Base-by-base conservation (phyloP, 1,284 basidiomycete species). In the Lignosus rhinocerotis region DNA sequence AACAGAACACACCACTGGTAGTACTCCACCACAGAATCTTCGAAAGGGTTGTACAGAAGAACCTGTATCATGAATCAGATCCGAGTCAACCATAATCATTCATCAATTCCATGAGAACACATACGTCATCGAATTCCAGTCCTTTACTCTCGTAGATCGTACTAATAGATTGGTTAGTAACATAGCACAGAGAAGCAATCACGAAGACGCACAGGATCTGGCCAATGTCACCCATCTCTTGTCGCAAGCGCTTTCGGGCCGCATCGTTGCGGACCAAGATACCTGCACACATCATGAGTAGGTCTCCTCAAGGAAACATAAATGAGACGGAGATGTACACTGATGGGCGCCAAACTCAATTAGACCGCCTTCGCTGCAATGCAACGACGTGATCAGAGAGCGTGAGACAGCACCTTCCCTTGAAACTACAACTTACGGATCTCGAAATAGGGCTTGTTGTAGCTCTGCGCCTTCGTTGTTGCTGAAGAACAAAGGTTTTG, bases 121-220 rank as follows among this genome's bases (percentile, higher is more conserved):
- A 55, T 59, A 87, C 86, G 58, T 89, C 87, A 62, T 89, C 80
- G 65, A 90, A 90, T 66, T 90, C 88, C 0, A 88, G 72, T 0
- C 89, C 88, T 69, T 90, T 90, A 76, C 83, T 85, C 48, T 90
- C 85, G 60, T 87, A 88, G 0, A 90, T 69, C 0, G 88, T 90
- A 74, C 87, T 89, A 53, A n/a, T 14, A 8, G 45, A 50, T 1
- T 1, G 31, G 31, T 3, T 43, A 31, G 39, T 55, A 38, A 43
- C 46, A 17, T 6, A 59, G 21, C 7, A 38, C 6, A 11, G 12
- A 19, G 32, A 25, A 10, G 19, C 9, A 14, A n/a, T 8, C 2
- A 11, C 12, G 31, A 19, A 39, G 7, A 62, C 82, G 61, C 59
- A 88, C 87, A 88, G 75, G 42, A 89, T 81, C 2, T 86, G 56